Evolutionary conservation across 805 yeast species (phyloP), one percentile per base, ranked within the genome.

Genomic region (Teunomyces gatunensis): DNA sequence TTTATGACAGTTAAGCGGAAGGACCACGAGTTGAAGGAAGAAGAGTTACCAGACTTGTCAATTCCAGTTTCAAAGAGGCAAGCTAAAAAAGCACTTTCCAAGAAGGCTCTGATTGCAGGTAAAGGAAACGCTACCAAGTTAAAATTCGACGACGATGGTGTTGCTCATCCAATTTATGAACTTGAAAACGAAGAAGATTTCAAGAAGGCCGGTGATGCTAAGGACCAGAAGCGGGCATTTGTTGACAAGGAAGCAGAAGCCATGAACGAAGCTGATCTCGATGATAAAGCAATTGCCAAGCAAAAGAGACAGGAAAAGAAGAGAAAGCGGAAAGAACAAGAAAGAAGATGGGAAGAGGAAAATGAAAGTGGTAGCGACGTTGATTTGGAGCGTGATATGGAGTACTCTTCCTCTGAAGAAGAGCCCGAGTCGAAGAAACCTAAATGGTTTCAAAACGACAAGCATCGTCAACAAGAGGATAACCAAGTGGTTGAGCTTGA

Each of bases 121-220:
- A 79, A 78, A 52, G 88, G 89, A 1, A 79, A 81, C 48, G 85
- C 96, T 13, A 81, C 86, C 17, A 94, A 90, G 63, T 65, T 92
- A 56, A 76, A 80, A 47, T 94, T 92, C 61, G 99, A 94, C 61
- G 99, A 94, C 52, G 97, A 92, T 2, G 99, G 99, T 23, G 77
- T 75, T 4, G 85, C 98, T 0, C 98, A 92, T 66, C 87, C 96
- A 7, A 74, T 92, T 4, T 94, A 94, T 61, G 98, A 92, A 68
- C 75, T 94, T 50, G 90, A 89, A 62, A 88, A 86, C 55, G 97
- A 89, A 67, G 94, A 84, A 35, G 96, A 87, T 49, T 94, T 94
- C 78, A 78, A 67, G 52, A 81, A 79, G 52, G 91, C 88, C 36
- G 83, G 83, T 27, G 87, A 81, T 57, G 90, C 91, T 1, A 72